phyloP scores from a whole-genome alignment of 257 asterid species.

The Ligustrum vulgare region DNA sequence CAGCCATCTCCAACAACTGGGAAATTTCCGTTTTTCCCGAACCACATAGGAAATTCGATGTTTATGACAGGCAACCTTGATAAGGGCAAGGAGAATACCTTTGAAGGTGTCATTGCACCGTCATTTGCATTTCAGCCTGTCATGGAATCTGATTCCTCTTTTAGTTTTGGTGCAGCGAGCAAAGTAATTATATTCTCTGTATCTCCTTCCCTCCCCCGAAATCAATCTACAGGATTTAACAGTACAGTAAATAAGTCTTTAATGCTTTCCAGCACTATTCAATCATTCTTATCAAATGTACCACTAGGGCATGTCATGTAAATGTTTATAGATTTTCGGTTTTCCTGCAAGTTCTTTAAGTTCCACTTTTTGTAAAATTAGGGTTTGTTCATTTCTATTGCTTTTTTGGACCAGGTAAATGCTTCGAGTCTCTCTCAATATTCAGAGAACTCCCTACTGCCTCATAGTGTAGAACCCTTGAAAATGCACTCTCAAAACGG shows the following conservation, averaged over 20 bases:
- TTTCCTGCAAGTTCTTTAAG: not conserved
- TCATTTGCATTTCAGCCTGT: slow-evolving; percentile 67
- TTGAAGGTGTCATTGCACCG: slow-evolving; percentile 49
- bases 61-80: slow-evolving; percentile 33
- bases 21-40: not conserved
- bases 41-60: slow-evolving; percentile 33
- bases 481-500: slow-evolving; percentile 23
- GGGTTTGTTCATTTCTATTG: not conserved
- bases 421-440: slow-evolving; percentile 40
- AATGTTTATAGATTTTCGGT: not conserved
- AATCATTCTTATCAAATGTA: not conserved
- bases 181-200: slow-evolving; percentile 42
- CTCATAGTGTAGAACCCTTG: slow-evolving; percentile 30
- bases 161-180: slow-evolving; percentile 39
- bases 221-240: not conserved
- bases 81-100: slow-evolving; percentile 50
- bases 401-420: slow-evolving; percentile 30
- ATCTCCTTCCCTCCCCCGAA: not conserved
- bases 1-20: slow-evolving; percentile 32
- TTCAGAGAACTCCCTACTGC: slow-evolving; percentile 32
- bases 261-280: not conserved
- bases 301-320: not conserved
- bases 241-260: not conserved
- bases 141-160: slow-evolving; percentile 45
- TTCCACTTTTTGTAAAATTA: not conserved